Conservation (phyloP, 2,329 filamentous ascomycete species). For the Immersiporthe knoxdaviesiana region DNA sequence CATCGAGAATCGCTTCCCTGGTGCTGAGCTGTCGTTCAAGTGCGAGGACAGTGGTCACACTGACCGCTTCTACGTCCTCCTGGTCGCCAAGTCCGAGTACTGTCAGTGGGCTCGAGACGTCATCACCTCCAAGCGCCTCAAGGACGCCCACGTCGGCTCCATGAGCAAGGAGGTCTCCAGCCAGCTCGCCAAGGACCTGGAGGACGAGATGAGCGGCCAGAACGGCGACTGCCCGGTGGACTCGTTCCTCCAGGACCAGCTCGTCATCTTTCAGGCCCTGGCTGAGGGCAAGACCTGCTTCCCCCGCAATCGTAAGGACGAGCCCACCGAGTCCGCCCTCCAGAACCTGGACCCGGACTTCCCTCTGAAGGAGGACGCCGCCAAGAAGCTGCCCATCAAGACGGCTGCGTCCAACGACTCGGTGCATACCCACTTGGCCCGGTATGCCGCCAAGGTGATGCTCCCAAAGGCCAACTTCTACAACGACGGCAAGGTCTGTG, state of each 20-base stretch:
- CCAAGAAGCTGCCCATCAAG: constrained; percentile 1
- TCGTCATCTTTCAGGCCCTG: constrained; percentile 63
- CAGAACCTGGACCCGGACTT: background rate
- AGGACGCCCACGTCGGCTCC: constrained; percentile 31
- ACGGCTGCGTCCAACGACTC: constrained; percentile 14
- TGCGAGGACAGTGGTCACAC: constrained; percentile 55
- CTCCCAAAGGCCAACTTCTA: constrained; percentile 15
- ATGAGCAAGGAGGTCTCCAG: constrained; percentile 46
- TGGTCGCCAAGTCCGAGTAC: constrained; percentile 56
- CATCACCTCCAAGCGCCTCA: constrained; percentile 36
- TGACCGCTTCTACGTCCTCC: constrained; percentile 57
- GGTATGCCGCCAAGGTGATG: constrained; percentile 14
- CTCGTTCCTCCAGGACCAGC: constrained; percentile 62
- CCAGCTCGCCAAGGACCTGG: constrained; percentile 50
- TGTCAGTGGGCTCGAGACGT: constrained; percentile 55
- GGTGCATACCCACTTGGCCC: constrained; percentile 16
- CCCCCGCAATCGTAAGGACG: constrained; percentile 31
- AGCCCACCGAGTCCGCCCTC: constrained; percentile 8
- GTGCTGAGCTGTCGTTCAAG: constrained; percentile 49
- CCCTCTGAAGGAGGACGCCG: background rate
- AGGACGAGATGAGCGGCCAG: constrained; percentile 42
- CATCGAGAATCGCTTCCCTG: constrained; percentile 48
- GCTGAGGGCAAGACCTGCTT: constrained; percentile 57
- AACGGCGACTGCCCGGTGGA: constrained; percentile 55
- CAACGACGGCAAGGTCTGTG: constrained; percentile 19